Evolutionary conservation across 306 rosid genomes (phyloP), one percentile per base, ranked within the genome.

Genomic region (Castanospermum australe): DNA sequence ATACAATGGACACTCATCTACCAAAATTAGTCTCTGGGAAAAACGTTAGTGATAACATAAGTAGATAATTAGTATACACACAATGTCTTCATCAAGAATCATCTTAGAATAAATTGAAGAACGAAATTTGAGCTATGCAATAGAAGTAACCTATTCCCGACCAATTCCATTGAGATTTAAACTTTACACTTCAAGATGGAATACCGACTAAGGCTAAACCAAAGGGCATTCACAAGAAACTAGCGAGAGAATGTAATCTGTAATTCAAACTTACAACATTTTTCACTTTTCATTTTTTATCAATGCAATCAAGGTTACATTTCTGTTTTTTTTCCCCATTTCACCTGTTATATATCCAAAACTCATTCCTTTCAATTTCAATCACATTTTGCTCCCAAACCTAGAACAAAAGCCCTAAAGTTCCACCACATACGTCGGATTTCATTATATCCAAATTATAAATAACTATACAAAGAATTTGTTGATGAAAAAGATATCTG

Each of bases 381-480:
- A 10, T 45, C 62, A 25, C 32, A 5, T 12, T 22, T 32, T 39
- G 15, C 38, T 61, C 70, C 39, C 69, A 17, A 67, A 77, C 15
- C 52, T 20, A 44, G 1, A 45, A 41, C 76, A 67, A 52, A 35
- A 24, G 14, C 10, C 76, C 60, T 20, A 15, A 17, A 48, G 69
- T 18, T 73, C 45, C 38, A 14, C n/a, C n/a, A 30, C 56, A 25
- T 8, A 33, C 50, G 45, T 32, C 30, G 21, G 33, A 60, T 60
- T 75, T 65, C 36, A 71, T 1, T 71, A 54, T 42, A 72, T 50
- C 82, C 56, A 63, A 61, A 69, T n/a, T 51, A 57, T 48, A 12
- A 44, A 62, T 14, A 10, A 62, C 47, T 67, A 2, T 78, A 85
- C 89, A 86, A 61, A 85, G 41, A 77, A 73, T 52, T 41, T 38